Evolutionary conservation across 2,329 filamentous ascomycete genomes (phyloP), one percentile per base, ranked within the genome.

Genomic region (Ophiostoma australiae): DNA sequence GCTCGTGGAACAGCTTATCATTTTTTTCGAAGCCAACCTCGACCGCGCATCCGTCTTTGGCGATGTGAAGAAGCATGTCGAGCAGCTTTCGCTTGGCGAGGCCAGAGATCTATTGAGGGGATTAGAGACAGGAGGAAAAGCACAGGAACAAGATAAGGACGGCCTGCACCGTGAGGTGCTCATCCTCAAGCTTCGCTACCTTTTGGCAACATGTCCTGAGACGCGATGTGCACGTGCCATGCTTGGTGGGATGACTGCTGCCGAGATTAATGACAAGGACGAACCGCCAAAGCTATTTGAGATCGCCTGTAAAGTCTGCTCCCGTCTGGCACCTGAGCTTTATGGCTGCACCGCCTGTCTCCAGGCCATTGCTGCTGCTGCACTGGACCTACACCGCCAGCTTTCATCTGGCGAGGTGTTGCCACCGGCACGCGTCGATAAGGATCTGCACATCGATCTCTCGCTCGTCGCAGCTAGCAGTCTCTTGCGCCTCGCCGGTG

Each of bases 41-140:
- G 76, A 77, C 68, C 76, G 75, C 61, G 72, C 77, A 1, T 75
- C 79, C 0, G 75, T 77, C 0, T 86, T 86, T 70, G 80, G 82
- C 44, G 84, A 85, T 68, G 74, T 85, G 58, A 84, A 82, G 72
- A 73, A 73, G 0, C 84, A 83, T 70, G 77, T 83, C 3, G 80
- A 82, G 58, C 76, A 77, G 27, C 79, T 88, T 0, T 78, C 76
- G 1, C 77, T 80, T 2, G 74, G 78, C 0, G 83, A 84, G 7
- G 74, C 82, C 8, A 79, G 78, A 61, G 76, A 79, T 33, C 74
- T 86, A 8, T 77, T 83, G 4, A 77, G 81, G 7, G 72, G 37
- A 0, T 33, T 74, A 7, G 33, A 31, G 4, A 70, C 27, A 68
- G 17, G 27, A 39, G 13, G 13, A 10, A 39, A 48, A 7, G 44